phyloP scores from a whole-genome alignment of 345 rosid genomes.

The Linum tenue region DNA sequence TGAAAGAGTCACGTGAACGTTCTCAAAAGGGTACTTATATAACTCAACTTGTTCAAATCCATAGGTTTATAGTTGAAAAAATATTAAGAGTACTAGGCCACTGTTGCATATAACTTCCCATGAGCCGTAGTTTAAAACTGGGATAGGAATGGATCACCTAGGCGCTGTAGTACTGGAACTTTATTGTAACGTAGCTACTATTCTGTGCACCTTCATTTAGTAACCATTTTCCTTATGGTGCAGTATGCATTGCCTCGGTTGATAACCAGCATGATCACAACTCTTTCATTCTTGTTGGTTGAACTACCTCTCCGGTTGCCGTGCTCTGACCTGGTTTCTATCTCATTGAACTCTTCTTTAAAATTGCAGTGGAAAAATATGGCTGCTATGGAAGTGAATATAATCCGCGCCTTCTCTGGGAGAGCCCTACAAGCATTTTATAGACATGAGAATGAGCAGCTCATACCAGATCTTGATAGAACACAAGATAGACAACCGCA shows the following conservation, averaged over 20 bases:
- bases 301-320: no score
- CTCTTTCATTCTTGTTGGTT: no score
- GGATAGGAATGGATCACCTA: no score
- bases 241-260: neutral
- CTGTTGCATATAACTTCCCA: no score
- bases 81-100: no score
- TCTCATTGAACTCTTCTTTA: slow-evolving; percentile 15
- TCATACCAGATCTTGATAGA: slow-evolving; percentile 48
- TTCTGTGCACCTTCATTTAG: neutral
- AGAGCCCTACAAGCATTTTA: slow-evolving; percentile 86
- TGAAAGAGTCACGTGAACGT: no score
- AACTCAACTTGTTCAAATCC: no score
- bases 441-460: slow-evolving; percentile 72
- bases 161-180: neutral
- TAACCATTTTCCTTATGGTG: neutral
- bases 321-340: neutral
- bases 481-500: slow-evolving; percentile 39
- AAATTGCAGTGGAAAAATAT: slow-evolving; percentile 61
- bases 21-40: no score
- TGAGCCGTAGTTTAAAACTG: no score
- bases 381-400: slow-evolving; percentile 96
- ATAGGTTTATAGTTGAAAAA: no score
- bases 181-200: neutral
- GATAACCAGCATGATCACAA: neutral
- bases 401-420: slow-evolving; percentile 83